Base-by-base conservation (phyloP, 805 yeast genomes). In the Nakazawaea sp. region DNA sequence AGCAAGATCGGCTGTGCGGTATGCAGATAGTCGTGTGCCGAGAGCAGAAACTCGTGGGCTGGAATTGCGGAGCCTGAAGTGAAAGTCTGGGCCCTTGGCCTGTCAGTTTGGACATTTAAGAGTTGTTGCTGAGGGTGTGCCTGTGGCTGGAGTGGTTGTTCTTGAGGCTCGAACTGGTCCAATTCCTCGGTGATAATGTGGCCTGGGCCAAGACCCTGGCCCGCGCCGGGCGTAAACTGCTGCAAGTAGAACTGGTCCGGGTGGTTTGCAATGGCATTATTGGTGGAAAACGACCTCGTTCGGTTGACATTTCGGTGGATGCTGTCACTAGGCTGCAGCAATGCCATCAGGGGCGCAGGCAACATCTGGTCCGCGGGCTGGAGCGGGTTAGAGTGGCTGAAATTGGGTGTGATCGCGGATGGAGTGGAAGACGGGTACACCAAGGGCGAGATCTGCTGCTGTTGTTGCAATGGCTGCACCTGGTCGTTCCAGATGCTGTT, bases 401-500 rank as follows among this genome's bases (percentile, higher is more conserved):
- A 48, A 13, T 36, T 35, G 23, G 38, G 35, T 3, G 37, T 40
- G 33, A 26, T 36, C n/a, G 13, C 17, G 16, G 18, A 7, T 15
- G 42, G 18, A 30, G 27, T 30, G 29, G 44, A 16, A 9, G 40
- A 25, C 18, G 36, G 32, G 27, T 32, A 28, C 7, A 13, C 25
- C 13, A 18, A 18, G 8, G 38, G 38, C 9, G 38, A 35, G n/a
- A 21, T 28, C 32, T 21, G 39, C 34, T 42, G 26, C 28, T 30
- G 31, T n/a, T n/a, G n/a, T n/a, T n/a, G n/a, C n/a, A n/a, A n/a
- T n/a, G 28, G 34, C 5, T 43, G 23, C 43, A 16, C 8, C 45
- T 30, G 12, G 44, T 36, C 18, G 40, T 46, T 71, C 84, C 84
- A 78, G 37, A 78, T 76, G 27, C 81, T 72, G 44, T 71, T 61